Conservation (phyloP, 2,329 filamentous ascomycete genomes). For the Xylariaceae sp. region DNA sequence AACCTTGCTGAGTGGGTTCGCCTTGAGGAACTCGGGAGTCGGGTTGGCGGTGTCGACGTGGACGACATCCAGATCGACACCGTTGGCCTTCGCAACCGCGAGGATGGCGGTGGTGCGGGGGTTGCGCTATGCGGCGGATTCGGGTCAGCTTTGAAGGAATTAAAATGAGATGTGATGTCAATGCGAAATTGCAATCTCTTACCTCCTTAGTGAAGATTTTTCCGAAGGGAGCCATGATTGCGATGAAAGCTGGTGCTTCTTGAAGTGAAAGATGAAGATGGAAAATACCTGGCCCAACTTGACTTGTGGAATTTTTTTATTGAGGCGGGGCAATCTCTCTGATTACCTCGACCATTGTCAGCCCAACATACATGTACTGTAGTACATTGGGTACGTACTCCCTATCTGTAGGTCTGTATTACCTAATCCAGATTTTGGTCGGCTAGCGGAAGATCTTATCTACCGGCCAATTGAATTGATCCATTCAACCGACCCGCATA, state of each 20-base stretch:
- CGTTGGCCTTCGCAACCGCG: constrained; percentile 96
- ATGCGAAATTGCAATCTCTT: constrained; percentile 37
- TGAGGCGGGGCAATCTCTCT: constrained; percentile 33
- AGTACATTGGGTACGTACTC: too few species aligned
- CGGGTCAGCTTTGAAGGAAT: constrained; percentile 29
- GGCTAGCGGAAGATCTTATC: constrained; percentile 33
- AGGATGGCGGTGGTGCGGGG: constrained; percentile 85
- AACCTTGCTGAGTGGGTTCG: constrained; percentile 87
- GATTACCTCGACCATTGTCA: too few species aligned
- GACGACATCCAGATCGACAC: constrained; percentile 86
- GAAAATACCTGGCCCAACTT: constrained; percentile 17
- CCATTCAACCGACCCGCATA: background rate
- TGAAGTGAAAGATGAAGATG: constrained; percentile 12
- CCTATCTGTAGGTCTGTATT: too few species aligned
- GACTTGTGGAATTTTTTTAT: constrained; percentile 30
- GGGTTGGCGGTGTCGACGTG: constrained; percentile 68
- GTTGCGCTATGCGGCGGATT: constrained; percentile 67
- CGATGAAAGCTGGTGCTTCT: constrained; percentile 28
- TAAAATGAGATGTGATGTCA: constrained; percentile 16
- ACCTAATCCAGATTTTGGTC: background rate
- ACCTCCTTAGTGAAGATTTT: constrained; percentile 92
- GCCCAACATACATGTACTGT: too few species aligned
- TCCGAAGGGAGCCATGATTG: constrained; percentile 82
- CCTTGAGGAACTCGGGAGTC: constrained; percentile 76
- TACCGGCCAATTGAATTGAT: constrained; percentile 25